Base-by-base conservation (phyloP, 148 eudicot species). In the Chenopodium suecicum region DNA sequence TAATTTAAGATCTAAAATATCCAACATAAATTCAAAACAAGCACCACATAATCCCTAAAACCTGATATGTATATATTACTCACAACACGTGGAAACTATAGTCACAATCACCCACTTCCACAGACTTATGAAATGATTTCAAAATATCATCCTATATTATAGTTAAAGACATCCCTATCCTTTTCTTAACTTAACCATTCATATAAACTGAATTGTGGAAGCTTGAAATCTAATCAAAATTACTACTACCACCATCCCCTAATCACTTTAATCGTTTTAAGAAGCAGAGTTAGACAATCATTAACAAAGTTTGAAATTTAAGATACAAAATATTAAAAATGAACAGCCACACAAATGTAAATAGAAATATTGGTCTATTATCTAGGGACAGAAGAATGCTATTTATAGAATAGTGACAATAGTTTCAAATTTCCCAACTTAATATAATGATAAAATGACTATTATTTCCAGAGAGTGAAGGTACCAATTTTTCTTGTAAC, bases 401-500 rank as follows among this genome's bases (percentile, higher is more conserved):
- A 14, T 17, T 58, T 56, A 11, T 13, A 56, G 20, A 13, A 56
- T 12, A 56, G 16, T 56, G 16, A 56, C 2, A 12, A 56, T 3
- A 12, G 14, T 58, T 58, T 17, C 5, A 4, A 58, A 16, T 58
- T 14, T 58, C 63, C 63, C 22, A 19, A 58, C 54, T 50, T 14
- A 56, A 58, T 14, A 58, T 41, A 41, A 41, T 41, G 44, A 41
- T 7, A n/a, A 62, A 62, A 20, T 62, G 66, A 62, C 9, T 22
- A 62, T 62, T 13, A 17, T 22, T 20, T 62, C 66, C 23, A 62
- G 66, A 8, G 25, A n/a, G 66, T 14, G 63, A 20, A 16, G 69
- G 70, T 89, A 94, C 98, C 94, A 96, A 82, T 81, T 92, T 89
- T 41, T 92, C 93, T 87, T 94, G 99, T 87, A 94, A 86, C 56